Conservation (phyloP, 225 moss, liverwort and hornwort genomes). For the Pseudisothecium myosuroides region DNA sequence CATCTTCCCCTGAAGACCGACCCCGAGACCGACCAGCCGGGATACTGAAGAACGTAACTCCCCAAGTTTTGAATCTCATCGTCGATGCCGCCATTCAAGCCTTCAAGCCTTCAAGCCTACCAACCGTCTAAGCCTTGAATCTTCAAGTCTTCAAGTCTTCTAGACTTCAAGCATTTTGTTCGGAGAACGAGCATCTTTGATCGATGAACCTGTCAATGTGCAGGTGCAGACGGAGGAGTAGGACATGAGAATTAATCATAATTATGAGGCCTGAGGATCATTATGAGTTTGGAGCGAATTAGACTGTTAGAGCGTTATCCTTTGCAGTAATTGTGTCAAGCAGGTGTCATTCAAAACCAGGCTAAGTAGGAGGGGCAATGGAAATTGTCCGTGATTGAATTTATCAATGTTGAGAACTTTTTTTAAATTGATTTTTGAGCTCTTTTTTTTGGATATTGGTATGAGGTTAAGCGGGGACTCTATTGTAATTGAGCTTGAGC, state of each 20-base stretch:
- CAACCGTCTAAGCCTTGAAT: background rate
- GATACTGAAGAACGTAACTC: background rate
- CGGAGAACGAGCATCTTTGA: background rate
- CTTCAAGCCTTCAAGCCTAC: background rate
- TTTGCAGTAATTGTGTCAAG: background rate
- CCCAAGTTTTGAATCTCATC: background rate
- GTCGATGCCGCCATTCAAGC: background rate
- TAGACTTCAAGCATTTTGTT: background rate
- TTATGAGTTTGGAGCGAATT: background rate
- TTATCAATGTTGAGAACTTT: background rate
- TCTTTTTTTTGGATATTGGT: no score
- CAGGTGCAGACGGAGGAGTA: background rate
- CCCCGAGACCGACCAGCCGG: no score
- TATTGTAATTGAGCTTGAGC: background rate
- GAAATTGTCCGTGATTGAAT: background rate
- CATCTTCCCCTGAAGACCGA: constrained; percentile 16
- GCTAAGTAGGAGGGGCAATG: background rate
- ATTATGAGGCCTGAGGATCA: background rate
- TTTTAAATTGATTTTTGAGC: background rate
- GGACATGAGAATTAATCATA: background rate
- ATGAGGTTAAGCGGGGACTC: background rate
- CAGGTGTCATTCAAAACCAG: background rate
- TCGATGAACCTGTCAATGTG: background rate
- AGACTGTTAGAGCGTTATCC: background rate
- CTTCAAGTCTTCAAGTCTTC: background rate